These are phyloP conservation scores for Lepidium africanum DNA, from an alignment of 345 rosid species.

Conservation along the genomic window DNA sequence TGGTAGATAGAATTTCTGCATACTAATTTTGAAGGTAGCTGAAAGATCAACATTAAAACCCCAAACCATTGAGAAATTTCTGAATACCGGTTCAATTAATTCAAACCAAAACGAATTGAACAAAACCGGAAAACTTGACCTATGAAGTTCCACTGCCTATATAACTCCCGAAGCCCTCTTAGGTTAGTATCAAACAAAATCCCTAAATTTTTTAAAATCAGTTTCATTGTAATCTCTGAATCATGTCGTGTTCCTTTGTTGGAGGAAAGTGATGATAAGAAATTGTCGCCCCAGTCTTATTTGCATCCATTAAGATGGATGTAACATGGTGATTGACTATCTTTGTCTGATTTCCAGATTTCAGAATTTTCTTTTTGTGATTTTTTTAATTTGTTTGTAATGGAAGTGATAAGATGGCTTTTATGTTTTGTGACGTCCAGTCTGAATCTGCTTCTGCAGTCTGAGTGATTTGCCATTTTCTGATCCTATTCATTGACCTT, in stretches of 20 bases:
- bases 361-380: neutral
- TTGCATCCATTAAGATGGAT: conserved; percentile 32
- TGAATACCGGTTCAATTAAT: neutral
- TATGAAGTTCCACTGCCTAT: neutral
- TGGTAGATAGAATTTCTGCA: no score
- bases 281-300: conserved; percentile 95
- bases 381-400: no score
- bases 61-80: neutral
- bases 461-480: conserved; percentile 30
- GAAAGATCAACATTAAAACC: neutral
- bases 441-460: conserved; percentile 40
- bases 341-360: conserved; percentile 11
- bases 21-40: no score
- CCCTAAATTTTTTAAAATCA: no score
- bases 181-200: no score
- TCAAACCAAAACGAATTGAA: neutral
- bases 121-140: neutral
- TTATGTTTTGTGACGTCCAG: conserved; percentile 48
- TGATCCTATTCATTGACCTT: conserved; percentile 13
- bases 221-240: neutral
- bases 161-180: no score
- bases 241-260: neutral
- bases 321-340: conserved; percentile 77
- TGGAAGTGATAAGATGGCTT: conserved; percentile 29
- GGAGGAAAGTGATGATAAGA: conserved; percentile 44